Conservation (phyloP, 192 early-diverging fungal genomes). For the Umbelopsis vinacea region DNA sequence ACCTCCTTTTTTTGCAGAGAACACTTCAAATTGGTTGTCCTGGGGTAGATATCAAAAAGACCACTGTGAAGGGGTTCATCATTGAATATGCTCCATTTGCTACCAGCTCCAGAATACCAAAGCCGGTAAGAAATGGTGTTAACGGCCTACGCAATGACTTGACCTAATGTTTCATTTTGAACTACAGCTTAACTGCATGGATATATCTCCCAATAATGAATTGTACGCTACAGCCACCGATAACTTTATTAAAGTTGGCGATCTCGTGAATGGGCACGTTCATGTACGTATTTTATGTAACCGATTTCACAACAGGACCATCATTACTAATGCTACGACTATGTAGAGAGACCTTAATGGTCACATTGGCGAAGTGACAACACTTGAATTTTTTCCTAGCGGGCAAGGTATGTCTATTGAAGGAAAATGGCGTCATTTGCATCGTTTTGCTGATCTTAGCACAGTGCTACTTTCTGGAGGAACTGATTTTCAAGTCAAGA, state of each 20-base stretch:
- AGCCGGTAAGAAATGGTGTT: neutral
- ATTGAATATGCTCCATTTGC: slow-evolving; percentile 24
- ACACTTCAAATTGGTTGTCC: slow-evolving; percentile 47
- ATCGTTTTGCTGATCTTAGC: neutral
- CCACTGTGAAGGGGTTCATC: slow-evolving; percentile 46
- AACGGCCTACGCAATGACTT: neutral
- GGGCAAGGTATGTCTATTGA: slow-evolving; percentile 56
- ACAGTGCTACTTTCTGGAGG: slow-evolving; percentile 69
- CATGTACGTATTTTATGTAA: slow-evolving; percentile 34
- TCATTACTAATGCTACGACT: neutral
- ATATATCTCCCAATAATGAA: slow-evolving; percentile 54
- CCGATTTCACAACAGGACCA: neutral
- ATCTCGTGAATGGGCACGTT: slow-evolving; percentile 39
- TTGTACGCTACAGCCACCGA: slow-evolving; percentile 49
- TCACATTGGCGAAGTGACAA: slow-evolving; percentile 69
- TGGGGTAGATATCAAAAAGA: slow-evolving; percentile 29
- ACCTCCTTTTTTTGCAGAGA: slow-evolving; percentile 29
- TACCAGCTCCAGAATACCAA: slow-evolving; percentile 13
- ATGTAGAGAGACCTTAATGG: slow-evolving; percentile 55
- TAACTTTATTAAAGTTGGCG: slow-evolving; percentile 44
- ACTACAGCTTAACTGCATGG: slow-evolving; percentile 43
- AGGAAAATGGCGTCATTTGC: neutral
- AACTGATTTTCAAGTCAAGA: slow-evolving; percentile 66
- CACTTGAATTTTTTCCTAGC: slow-evolving; percentile 74
- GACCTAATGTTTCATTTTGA: neutral